Base-by-base conservation (phyloP, 139 green algal genomes). In the Asterochloris sp. region DNA sequence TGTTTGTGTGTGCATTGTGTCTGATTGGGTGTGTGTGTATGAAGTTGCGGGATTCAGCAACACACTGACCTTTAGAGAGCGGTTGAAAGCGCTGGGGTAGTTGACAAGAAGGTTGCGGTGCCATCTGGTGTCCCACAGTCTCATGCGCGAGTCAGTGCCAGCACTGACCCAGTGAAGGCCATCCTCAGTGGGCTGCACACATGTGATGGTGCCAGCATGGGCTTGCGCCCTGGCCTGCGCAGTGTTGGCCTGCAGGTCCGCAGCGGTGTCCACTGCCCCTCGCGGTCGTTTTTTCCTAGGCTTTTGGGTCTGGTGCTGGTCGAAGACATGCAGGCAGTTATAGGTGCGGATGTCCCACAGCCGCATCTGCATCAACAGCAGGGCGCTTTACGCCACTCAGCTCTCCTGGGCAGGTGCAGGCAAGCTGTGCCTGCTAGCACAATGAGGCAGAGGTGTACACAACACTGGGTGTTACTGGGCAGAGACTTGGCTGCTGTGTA, bases 281-380 rank as follows among this genome's bases (percentile, higher is more conserved):
- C 38, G 38, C 38, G 38, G 4, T 54, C 38, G 38, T 6, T 54
- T 54, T 6, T 54, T 54, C 38, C 38, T 8, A 71, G 78, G 54
- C 78, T 83, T 79, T 73, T 87, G 79, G 1, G 89, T 92, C 68
- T 79, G 14, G 62, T 95, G 83, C 86, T 92, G 83, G 80, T 97
- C 91, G 29, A 97, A 87, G 4, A 94, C 28, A 0, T 83, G 86
- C 0, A 89, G 68, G 24, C 88, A 86, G 19, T 93, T 92, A 0
- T 91, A 82, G 16, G 89, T 88, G 13, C 94, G 86, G 11, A 96
- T 87, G 83, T 97, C 94, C 94, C 94, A 97, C 64, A 95, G 78
- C 15, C 91, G 85, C 23, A 96, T 78, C 88, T 94, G 89, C 78
- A 69, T 62, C 54, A 27, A 66, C 6, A 16, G 11, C 26, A 12